A percentile compares a stretch with the other conserved stretches of the same genome.
phyloP scores from a whole-genome alignment of 495 filamentous ascomycete genomes.

The Pyronema omphalodes region DNA sequence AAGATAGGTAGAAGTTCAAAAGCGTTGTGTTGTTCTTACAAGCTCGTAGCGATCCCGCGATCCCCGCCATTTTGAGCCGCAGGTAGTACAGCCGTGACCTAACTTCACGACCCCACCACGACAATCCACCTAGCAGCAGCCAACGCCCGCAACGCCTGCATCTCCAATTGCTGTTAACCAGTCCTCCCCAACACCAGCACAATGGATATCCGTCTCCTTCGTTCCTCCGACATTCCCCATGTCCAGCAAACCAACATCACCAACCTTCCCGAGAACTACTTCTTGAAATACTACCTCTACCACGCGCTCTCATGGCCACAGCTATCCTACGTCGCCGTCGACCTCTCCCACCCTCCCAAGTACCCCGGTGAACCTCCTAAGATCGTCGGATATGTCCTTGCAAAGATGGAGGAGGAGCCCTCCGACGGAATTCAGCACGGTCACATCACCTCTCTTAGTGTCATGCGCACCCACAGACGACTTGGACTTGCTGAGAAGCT shows the following conservation, averaged over 20 bases:
- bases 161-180: too few relatives aligned
- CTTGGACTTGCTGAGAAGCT: constrained; percentile 88
- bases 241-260: constrained; percentile 97
- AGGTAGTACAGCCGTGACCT: not conserved
- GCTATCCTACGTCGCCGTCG: constrained; percentile 87
- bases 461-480: constrained; percentile 87
- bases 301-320: constrained; percentile 96
- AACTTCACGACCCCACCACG: not conserved
- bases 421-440: constrained; percentile 79
- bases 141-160: too few relatives aligned
- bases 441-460: constrained; percentile 85
- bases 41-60: too few relatives aligned
- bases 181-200: not conserved
- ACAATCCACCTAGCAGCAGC: not conserved
- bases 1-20: too few relatives aligned
- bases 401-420: constrained; percentile 99
- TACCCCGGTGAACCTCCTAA: constrained; percentile 78
- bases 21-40: too few relatives aligned
- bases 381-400: constrained; percentile 96
- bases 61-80: too few relatives aligned
- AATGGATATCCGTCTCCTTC: constrained; percentile 68
- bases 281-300: constrained; percentile 99
- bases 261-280: constrained; percentile 98
- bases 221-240: constrained; percentile 65
- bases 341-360: constrained; percentile 56